Evolutionary conservation across 768 basidiomycete genomes (phyloP), one percentile per base, ranked within the genome.

Genomic region (Hericium erinaceus): DNA sequence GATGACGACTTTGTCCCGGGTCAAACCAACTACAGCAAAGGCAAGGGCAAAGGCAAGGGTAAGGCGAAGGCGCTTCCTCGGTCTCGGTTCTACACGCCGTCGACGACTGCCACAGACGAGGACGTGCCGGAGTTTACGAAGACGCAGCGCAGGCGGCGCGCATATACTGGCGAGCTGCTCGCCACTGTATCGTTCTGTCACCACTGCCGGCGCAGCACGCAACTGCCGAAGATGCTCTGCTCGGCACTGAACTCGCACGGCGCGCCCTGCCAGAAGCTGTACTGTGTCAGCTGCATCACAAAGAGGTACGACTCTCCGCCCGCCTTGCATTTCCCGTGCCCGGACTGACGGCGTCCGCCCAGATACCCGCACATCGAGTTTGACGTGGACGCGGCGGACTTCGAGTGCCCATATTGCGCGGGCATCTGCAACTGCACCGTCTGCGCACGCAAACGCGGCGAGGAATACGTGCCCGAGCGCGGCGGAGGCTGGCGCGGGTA

Each of bases 381-480:
- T 57, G 67, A 74, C 37, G 48, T 64, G 38, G 64, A 52, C 18
- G 60, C 59, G n/a, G 41, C 49, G 1, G 28, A 44, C 5, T 77
- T 75, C 54, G 56, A 62, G 22, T 84, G 82, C 61, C 82, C 82
- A 0, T 61, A 24, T 13, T 83, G 81, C 62, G 62, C 64, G 3
- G 62, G 68, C 11, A 74, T 60, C 11, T 84, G 82, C 66, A 80
- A 76, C 48, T 83, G 82, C 64, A 75, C 77, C 11, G 0, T 5
- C 0, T 82, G 81, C 61, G 70, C 75, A 13, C 60, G 65, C 26
- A 72, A 60, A 57, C 73, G 81, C 5, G 80, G 80, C 5, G 81
- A 80, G 53, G 60, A 65, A 11, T 81, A 80, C 57, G 57, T 80
- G 10, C 67, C 73, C 8, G 67, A 67, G 61, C 61, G 67, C 48